Percentiles rank a stretch among this genome's conserved stretches.
Conservation (phyloP, 148 eudicot genomes). For the Nepenthes mirabilis region DNA sequence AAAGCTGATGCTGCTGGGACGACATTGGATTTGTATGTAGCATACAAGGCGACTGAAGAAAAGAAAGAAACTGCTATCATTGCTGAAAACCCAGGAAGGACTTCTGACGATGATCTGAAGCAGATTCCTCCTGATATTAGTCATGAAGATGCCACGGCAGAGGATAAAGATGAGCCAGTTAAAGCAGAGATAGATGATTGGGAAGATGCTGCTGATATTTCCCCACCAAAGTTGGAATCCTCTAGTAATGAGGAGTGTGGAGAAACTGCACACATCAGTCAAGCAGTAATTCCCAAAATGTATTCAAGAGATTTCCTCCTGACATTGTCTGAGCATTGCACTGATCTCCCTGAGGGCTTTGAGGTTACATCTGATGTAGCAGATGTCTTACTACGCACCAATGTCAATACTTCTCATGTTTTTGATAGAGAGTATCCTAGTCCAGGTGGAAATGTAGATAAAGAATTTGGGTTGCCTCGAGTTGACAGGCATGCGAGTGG, state of each 20-base stretch:
- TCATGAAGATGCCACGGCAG: conserved; percentile 12
- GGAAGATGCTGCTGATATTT: conserved; percentile 94
- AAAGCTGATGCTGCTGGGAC: conserved; percentile 83
- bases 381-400: conserved; percentile 22
- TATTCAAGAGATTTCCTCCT: conserved; percentile 89
- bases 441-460: conserved; percentile 48
- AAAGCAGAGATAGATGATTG: conserved; percentile 88
- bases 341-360: conserved; percentile 57
- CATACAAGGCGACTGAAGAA: conserved; percentile 83
- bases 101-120: conserved; percentile 12
- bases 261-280: conserved; percentile 18
- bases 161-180: conserved; percentile 16
- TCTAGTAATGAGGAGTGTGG: conserved; percentile 16
- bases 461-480: conserved; percentile 33
- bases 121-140: conserved; percentile 13
- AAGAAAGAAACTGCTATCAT: conserved; percentile 36
- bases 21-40: conserved; percentile 69
- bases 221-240: conserved; percentile 51
- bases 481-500: conserved; percentile 48
- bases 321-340: conserved; percentile 48
- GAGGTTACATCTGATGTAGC: conserved; percentile 33
- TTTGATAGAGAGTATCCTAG: conserved; percentile 32
- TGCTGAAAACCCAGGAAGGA: conserved; percentile 12
- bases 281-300: conserved; percentile 24
- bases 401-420: conserved; percentile 31